Percentiles rank a stretch among this genome's conserved stretches.
These are phyloP conservation scores for Blumeria hordei DNA, from an alignment of 2,329 filamentous ascomycete species.

Conservation along the genomic window DNA sequence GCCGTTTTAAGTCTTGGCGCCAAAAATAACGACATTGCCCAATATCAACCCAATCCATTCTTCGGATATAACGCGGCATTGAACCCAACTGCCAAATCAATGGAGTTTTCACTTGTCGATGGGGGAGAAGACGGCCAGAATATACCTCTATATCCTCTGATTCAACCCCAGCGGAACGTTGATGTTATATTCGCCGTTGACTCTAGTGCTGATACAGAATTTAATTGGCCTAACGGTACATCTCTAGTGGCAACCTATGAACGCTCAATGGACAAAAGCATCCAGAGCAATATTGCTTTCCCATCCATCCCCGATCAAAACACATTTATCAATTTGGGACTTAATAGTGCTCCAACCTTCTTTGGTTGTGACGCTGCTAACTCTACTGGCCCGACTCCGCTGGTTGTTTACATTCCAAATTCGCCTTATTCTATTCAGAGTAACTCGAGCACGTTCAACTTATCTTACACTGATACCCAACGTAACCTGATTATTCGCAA, in stretches of 20 bases:
- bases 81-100: constrained; percentile 29
- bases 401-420: constrained; percentile 78
- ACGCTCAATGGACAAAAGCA: constrained; percentile 30
- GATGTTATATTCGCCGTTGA: constrained; percentile 69
- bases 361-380: constrained; percentile 54
- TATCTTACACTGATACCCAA: constrained; percentile 34
- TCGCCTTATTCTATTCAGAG: constrained; percentile 51
- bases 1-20: constrained; percentile 22
- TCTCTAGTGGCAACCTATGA: constrained; percentile 50
- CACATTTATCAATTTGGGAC: constrained; percentile 53
- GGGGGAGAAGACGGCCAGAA: constrained; percentile 61
- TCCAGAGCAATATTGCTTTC: constrained; percentile 45
- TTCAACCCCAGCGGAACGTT: constrained; percentile 44
- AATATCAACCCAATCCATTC: constrained; percentile 57
- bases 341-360: constrained; percentile 54
- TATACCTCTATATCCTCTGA: constrained; percentile 53
- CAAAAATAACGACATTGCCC: constrained; percentile 46
- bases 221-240: constrained; percentile 55
- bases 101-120: constrained; percentile 46
- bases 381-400: constrained; percentile 29
- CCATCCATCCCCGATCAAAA: constrained; percentile 48
- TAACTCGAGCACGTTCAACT: constrained; percentile 60
- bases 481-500: constrained; percentile 69
- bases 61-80: constrained; percentile 33
- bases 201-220: constrained; percentile 45